Base-by-base conservation (phyloP, 2,329 filamentous ascomycete species). In the Fusarium pseudoanthophilum region DNA sequence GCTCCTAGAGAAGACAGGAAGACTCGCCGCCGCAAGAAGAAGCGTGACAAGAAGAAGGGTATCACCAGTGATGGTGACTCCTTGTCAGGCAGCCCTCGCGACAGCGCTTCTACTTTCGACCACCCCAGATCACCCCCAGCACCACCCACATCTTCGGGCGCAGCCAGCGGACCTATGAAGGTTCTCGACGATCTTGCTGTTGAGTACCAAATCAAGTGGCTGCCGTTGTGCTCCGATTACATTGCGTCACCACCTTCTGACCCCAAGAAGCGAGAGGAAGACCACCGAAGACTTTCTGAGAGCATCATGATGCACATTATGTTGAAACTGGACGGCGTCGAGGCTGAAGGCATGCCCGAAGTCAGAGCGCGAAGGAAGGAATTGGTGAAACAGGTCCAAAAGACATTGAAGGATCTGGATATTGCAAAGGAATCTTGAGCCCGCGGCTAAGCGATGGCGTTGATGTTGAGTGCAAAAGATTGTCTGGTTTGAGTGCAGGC, bases 321-420 rank as follows among this genome's bases (percentile, higher is more conserved):
- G 42, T 83, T 96, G 72, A 95, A 95, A 83, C 82, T 94, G 43
- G 93, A 96, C 79, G 91, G 88, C 28, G 89, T 95, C 6, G 92
- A 95, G 75, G 91, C 91, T 0, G 91, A 92, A 53, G 92, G 92
- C 10, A 89, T 93, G 73, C 80, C 84, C 15, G 90, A 91, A 18
- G 90, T 92, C 32, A 86, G 93, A 70, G 82, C 86, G 18, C 88
- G 85, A 79, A 85, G 93, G 78, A 95, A 93, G 83, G 92, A 91
- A 65, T 81, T 95, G 57, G 92, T 95, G n/a, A 89, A 86, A 76
- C 87, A 92, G 72, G 91, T 92, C 7, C 92, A 95, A 80, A 87
- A 84, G 16, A 83, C 92, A 48, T 81, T 96, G 73, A 90, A 87
- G 78, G 85, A 86, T 34, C 79, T 95, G 66, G 93, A 96, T 78